Evolutionary conservation across 2,329 filamentous ascomycete species (phyloP).

Genomic region (Scedosporium boydii): DNA sequence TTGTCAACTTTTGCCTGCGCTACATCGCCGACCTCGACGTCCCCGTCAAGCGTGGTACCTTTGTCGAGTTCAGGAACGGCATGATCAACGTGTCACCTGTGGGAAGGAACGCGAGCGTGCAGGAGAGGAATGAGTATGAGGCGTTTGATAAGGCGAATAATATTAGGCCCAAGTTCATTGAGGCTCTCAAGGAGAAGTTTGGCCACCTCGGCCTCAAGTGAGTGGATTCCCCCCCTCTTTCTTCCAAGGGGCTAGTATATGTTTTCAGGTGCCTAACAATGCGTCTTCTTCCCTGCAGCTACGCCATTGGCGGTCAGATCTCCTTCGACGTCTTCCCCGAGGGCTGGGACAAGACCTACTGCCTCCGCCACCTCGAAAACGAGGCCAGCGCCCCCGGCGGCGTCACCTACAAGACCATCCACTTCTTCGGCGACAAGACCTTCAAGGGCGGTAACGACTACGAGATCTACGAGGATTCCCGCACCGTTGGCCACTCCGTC

Average conservation of each 20-base stretch:
- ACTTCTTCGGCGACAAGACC: slow-evolving; percentile 98
- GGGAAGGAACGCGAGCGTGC: slow-evolving; percentile 72
- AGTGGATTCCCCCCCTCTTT: slow-evolving; percentile 19
- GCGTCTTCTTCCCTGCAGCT: slow-evolving; percentile 37
- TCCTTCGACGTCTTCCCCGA: slow-evolving; percentile 96
- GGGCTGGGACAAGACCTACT: slow-evolving; percentile 99
- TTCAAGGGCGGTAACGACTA: slow-evolving; percentile 87
- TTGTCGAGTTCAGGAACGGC: slow-evolving; percentile 82
- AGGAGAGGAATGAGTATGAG: slow-evolving; percentile 77
- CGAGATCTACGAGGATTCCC: slow-evolving; percentile 77
- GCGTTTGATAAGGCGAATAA: slow-evolving; percentile 69
- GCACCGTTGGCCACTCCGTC: slow-evolving; percentile 81
- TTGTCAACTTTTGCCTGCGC: slow-evolving; percentile 67
- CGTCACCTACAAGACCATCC: slow-evolving; percentile 74
- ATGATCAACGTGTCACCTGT: slow-evolving; percentile 83
- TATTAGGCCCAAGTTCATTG: slow-evolving; percentile 68
- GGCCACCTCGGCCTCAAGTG: slow-evolving; percentile 75
- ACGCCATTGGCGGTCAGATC: slow-evolving; percentile 93
- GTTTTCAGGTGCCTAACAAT: neutral
- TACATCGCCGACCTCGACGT: slow-evolving; percentile 79
- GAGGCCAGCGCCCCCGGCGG: slow-evolving; percentile 63
- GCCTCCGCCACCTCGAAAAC: slow-evolving; percentile 74
- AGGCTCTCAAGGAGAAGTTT: slow-evolving; percentile 69
- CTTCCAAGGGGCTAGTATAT: neutral
- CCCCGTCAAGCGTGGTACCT: slow-evolving; percentile 75